Evolutionary conservation across 1,284 basidiomycete genomes (phyloP).

Genomic region (Sanguinoderma infundibulare): DNA sequence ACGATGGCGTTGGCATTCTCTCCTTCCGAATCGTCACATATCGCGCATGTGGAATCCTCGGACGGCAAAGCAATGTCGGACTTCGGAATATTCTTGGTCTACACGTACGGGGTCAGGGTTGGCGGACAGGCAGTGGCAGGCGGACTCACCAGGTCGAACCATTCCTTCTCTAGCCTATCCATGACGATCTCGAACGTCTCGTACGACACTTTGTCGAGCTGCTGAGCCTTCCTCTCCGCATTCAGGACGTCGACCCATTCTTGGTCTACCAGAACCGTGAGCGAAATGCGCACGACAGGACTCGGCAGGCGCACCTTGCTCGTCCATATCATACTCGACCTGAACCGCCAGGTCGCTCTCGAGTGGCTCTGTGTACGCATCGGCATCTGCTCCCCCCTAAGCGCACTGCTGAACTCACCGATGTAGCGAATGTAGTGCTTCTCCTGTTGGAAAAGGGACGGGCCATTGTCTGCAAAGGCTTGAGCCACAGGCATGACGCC

Average conservation of each 20-base stretch:
- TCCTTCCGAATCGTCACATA: conserved; percentile 98
- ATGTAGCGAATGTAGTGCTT: conserved; percentile 92
- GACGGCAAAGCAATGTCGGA: conserved; percentile 82
- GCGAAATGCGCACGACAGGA: not conserved
- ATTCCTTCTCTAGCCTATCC: conserved; percentile 98
- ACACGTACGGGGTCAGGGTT: not conserved
- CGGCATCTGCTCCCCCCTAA: not conserved
- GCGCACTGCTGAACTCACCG: conserved; percentile 51
- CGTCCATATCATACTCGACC: conserved; percentile 99
- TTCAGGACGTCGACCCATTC: conserved; percentile 95
- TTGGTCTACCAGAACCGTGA: conserved; percentile 64
- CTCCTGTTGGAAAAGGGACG: conserved; percentile 75
- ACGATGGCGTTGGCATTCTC: conserved; percentile 99
- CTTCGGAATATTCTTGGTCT: conserved; percentile 93
- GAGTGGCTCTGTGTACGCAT: conserved; percentile 71
- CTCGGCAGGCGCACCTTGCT: conserved; percentile 74
- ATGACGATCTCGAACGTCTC: conserved; percentile 97
- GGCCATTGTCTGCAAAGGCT: conserved; percentile 71
- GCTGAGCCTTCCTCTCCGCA: conserved; percentile 79
- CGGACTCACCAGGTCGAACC: conserved; percentile 87
- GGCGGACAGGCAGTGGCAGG: not conserved
- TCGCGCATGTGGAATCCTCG: conserved; percentile 94
- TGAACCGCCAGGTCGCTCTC: conserved; percentile 92
- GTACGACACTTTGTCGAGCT: conserved; percentile 76
- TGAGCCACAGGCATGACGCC: conserved; percentile 7